Base-by-base conservation (phyloP, 2,329 filamentous ascomycete genomes). In the Dryadomyces quercivorus region DNA sequence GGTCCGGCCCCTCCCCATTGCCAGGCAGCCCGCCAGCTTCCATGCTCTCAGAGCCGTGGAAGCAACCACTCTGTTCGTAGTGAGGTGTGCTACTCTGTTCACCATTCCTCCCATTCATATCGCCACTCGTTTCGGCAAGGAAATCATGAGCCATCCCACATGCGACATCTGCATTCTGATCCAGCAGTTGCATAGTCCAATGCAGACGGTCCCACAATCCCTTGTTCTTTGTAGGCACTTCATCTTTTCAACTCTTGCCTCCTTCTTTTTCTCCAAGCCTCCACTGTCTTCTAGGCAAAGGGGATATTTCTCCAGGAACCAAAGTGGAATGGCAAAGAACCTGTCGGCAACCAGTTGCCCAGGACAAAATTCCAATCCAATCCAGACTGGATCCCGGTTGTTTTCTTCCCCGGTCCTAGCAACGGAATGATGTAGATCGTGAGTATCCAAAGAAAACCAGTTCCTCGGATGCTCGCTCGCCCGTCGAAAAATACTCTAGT, bases 21-120 rank as follows among this genome's bases (percentile, higher is more conserved):
- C 9, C 36, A 16, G 70, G 65, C 69, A 69, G 61, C 63, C 53
- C 57, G 70, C 72, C 73, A 71, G 20, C 9, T 6, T 21, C 40
- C 47, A 36, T 15, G 43, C 53, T 51, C 12, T 5, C 43, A 51
- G 42, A 51, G 42, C 16, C 13, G 9, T 42, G 20, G 22, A n/a
- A 20, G 20, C 18, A 20, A 15, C 18, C n/a, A 16, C 7, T 3
- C 9, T n/a, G 15, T 40, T 38, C 16, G 53, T 51, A 55, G 53
- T 43, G 53, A 51, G 48, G 53, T 51, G 42, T 48, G 49, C 48
- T 55, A 55, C 49, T 48, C 43, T 16, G n/a, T 46, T 43, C 34
- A 18, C 34, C 21, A 49, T 9, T 26, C 34, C 53, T 51, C 53
- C 36, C 40, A 9, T 13, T n/a, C 15, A 22, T 26, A 34, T 34